These are phyloP conservation scores for Actinomucor elegans DNA, from an alignment of 371 early-diverging fungal species.

Conservation along the genomic window DNA sequence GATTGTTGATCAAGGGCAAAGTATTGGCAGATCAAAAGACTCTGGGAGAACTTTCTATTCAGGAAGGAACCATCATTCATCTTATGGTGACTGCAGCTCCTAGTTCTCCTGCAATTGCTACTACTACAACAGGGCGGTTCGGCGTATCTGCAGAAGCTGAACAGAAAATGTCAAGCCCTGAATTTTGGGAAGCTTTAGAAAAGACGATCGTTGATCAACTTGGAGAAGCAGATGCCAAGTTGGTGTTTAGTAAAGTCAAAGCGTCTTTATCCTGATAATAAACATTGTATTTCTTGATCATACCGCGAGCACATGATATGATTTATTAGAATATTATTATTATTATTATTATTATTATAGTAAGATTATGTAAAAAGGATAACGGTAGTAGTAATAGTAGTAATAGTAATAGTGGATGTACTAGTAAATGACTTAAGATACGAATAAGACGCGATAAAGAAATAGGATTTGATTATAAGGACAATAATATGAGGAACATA, in stretches of 20 bases:
- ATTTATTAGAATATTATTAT: neutral
- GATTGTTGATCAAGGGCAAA: conserved; percentile 65
- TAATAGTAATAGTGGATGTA: neutral
- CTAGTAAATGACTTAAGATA: too few relatives aligned
- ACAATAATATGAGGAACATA: too few relatives aligned
- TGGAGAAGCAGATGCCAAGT: conserved; percentile 22
- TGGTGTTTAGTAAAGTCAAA: conserved; percentile 20
- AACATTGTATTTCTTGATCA: neutral
- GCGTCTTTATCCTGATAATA: conserved; percentile 11
- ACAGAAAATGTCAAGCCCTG: conserved; percentile 26
- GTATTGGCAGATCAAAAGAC: conserved; percentile 56
- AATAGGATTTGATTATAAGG: too few relatives aligned
- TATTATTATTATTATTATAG: neutral
- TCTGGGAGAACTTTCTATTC: conserved; percentile 49
- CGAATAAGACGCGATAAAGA: too few relatives aligned
- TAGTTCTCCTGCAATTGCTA: conserved; percentile 15
- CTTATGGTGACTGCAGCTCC: conserved; percentile 55
- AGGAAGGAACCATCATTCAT: conserved; percentile 46
- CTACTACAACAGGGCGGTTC: conserved; percentile 20
- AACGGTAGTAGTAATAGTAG: neutral
- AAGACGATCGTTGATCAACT: conserved; percentile 25
- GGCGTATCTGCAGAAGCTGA: conserved; percentile 33
- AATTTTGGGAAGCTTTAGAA: conserved; percentile 37
- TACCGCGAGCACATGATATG: too few relatives aligned
- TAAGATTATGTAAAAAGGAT: neutral